These are phyloP conservation scores for Pseudotsuga menziesii DNA, from an alignment of 75 land plant species.

Conservation along the genomic window DNA sequence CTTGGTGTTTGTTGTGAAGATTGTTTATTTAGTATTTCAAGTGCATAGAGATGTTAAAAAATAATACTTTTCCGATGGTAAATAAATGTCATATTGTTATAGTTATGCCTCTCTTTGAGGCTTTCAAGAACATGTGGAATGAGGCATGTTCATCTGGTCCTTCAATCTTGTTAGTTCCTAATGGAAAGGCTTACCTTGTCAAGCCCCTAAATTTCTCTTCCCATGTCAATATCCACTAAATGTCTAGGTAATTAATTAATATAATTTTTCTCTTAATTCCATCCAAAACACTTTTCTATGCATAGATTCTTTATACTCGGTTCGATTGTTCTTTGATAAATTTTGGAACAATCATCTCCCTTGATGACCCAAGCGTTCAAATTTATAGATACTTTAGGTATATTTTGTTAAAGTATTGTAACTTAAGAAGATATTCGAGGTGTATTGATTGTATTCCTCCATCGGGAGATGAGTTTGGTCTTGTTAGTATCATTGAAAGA, in stretches of 20 bases:
- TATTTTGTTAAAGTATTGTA: background rate
- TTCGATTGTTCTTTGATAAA: background rate
- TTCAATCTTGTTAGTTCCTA: slow-evolving; percentile 30
- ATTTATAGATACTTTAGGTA: too few species aligned
- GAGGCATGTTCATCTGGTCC: slow-evolving; percentile 27
- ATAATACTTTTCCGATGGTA: too few species aligned
- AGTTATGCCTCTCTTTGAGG: slow-evolving; percentile 15
- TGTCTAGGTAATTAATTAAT: background rate
- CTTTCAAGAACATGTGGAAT: slow-evolving; percentile 44
- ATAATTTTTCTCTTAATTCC: too few species aligned
- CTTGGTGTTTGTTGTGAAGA: slow-evolving; percentile 11
- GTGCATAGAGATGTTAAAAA: too few species aligned
- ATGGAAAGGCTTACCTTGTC: slow-evolving; percentile 15
- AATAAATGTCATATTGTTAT: too few species aligned
- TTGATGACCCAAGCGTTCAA: slow-evolving; percentile 10
- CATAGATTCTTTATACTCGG: too few species aligned
- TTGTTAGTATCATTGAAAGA: too few species aligned
- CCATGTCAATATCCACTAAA: slow-evolving; percentile 12
- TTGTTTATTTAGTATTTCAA: background rate
- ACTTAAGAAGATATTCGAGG: slow-evolving; percentile 25
- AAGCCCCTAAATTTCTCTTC: slow-evolving; percentile 15
- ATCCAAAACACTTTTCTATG: too few species aligned
- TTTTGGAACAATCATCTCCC: slow-evolving; percentile 27
- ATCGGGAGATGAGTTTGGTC: too few species aligned
- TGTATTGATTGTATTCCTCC: too few species aligned